Conservation (phyloP, 352 stramenopile genomes). For the Phytophthora palmivora region DNA sequence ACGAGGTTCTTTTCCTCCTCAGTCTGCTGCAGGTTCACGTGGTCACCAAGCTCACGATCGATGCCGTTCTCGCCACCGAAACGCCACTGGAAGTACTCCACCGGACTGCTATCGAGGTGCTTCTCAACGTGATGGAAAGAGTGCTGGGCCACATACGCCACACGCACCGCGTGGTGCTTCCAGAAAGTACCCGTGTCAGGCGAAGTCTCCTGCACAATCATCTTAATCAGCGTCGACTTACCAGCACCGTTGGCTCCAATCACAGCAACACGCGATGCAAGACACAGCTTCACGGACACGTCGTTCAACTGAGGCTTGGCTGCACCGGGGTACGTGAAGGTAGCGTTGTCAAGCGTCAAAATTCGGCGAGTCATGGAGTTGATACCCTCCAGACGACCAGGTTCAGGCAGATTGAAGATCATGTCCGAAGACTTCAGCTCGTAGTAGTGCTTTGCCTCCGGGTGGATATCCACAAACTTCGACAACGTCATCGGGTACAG, state of each 20-base stretch:
- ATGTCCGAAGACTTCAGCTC: constrained; percentile 86
- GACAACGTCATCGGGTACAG: constrained; percentile 91
- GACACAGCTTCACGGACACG: too few relatives aligned
- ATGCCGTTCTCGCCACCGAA: constrained; percentile 96
- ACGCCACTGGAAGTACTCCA: constrained; percentile 98
- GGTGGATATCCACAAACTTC: constrained; percentile 92
- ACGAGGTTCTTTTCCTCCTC: constrained; percentile 92
- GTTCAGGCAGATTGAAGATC: constrained; percentile 91
- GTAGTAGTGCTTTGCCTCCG: constrained; percentile 95
- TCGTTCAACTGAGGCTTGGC: constrained; percentile 91
- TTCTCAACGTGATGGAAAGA: constrained; percentile 98
- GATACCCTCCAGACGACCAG: constrained; percentile 92
- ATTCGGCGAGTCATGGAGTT: constrained; percentile 93
- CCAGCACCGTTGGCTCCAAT: too few relatives aligned
- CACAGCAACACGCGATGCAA: too few relatives aligned
- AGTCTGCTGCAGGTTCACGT: constrained; percentile 92
- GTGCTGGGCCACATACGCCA: constrained; percentile 97
- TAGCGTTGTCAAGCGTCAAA: constrained; percentile 90
- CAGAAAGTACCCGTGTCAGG: constrained; percentile 77
- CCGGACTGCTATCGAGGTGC: constrained; percentile 94
- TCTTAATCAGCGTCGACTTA: constrained; percentile 99
- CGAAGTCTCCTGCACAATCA: constrained; percentile 84
- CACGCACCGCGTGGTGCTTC: constrained; percentile 92
- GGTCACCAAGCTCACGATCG: constrained; percentile 90
- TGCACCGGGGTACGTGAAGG: constrained; percentile 88